Percentiles rank a stretch among this genome's conserved stretches.
Evolutionary conservation across 2,329 filamentous ascomycete genomes (phyloP).

Genomic region (Fusarium papillatum): DNA sequence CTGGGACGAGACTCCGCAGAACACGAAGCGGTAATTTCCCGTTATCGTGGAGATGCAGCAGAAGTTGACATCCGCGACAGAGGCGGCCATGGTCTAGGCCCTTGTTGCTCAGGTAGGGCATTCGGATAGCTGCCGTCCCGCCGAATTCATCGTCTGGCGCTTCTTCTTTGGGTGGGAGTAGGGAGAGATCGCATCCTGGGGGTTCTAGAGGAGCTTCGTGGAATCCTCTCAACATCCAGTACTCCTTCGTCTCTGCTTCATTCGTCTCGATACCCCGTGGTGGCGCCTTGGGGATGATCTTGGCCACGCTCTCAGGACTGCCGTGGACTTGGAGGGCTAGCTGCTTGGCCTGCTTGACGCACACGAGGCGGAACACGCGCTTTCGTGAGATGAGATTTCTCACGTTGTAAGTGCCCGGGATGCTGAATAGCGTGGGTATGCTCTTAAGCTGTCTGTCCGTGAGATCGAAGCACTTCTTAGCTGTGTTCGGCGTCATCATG

Average conservation of each 20-base stretch:
- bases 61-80: constrained; percentile 8
- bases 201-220: constrained; percentile 25
- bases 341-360: constrained; percentile 37
- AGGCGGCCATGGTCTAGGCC: constrained; percentile 21
- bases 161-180: background rate
- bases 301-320: constrained; percentile 5
- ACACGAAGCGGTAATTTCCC: too few species aligned
- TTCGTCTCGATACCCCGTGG: background rate
- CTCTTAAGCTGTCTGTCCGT: constrained; percentile 21
- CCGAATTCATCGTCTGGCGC: background rate
- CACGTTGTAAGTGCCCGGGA: constrained; percentile 32
- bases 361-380: constrained; percentile 26
- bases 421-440: constrained; percentile 18
- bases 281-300: background rate
- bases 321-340: constrained; percentile 38
- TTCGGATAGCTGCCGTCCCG: constrained; percentile 31
- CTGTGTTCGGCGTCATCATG: constrained; percentile 24
- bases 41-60: too few species aligned
- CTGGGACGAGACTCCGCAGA: too few species aligned
- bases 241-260: background rate
- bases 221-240: constrained; percentile 13
- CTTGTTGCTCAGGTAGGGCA: constrained; percentile 24
- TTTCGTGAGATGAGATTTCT: background rate
- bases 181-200: constrained; percentile 25
- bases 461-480: constrained; percentile 34